These are phyloP conservation scores for Fusarium chaquense DNA, from an alignment of 2,329 filamentous ascomycete species.

Conservation along the genomic window DNA sequence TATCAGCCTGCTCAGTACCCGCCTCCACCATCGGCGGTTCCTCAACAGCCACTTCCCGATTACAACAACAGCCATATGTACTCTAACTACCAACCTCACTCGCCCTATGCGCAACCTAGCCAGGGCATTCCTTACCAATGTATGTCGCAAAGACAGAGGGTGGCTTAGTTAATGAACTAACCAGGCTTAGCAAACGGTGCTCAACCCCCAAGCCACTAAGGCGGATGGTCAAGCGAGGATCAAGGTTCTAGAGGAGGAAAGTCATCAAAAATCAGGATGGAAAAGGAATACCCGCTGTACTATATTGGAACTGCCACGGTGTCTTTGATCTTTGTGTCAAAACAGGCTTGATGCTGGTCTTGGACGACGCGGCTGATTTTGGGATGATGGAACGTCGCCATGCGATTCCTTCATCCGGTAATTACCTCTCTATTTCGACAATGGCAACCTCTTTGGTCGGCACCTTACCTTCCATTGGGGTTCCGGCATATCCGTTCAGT, in stretches of 20 bases:
- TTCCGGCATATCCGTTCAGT: conserved; percentile 12
- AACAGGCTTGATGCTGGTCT: neutral
- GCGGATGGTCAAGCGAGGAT: conserved; percentile 26
- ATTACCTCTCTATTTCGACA: conserved; percentile 35
- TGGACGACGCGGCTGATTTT: neutral
- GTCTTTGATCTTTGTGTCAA: conserved; percentile 9
- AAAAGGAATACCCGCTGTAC: conserved; percentile 48
- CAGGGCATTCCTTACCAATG: conserved; percentile 72
- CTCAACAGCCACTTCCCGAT: conserved; percentile 65
- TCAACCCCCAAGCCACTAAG: conserved; percentile 52
- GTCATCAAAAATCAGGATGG: conserved; percentile 47
- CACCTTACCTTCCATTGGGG: neutral
- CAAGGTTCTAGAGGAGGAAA: conserved; percentile 46
- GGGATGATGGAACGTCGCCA: conserved; percentile 10
- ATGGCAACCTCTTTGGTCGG: conserved; percentile 1
- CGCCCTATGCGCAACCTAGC: conserved; percentile 68
- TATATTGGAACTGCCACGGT: conserved; percentile 41
- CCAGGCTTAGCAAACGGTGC: conserved; percentile 51
- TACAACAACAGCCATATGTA: conserved; percentile 68
- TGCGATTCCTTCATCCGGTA: conserved; percentile 16
- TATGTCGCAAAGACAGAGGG: conserved; percentile 51
- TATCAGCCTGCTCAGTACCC: conserved; percentile 77
- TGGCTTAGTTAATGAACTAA: conserved; percentile 32
- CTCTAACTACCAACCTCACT: conserved; percentile 68
- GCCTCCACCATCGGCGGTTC: conserved; percentile 67